Base-by-base conservation (phyloP, 2,329 filamentous ascomycete species). In the Colletotrichum neosansevieriae region DNA sequence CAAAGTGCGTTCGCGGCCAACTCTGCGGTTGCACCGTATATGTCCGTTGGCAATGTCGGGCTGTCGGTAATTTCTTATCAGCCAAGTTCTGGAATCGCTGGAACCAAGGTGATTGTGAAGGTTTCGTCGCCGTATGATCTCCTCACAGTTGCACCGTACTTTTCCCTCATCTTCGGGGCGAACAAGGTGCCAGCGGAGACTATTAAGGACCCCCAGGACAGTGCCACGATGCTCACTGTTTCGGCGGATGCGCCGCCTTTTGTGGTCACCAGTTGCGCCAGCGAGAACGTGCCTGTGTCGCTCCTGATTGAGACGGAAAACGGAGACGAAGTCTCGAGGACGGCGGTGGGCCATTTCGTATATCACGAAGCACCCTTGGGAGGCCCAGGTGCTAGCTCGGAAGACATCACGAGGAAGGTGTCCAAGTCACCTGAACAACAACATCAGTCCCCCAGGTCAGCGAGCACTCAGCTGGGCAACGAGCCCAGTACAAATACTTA, bases 101-200 rank as follows among this genome's bases (percentile, higher is more conserved):
- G 92, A 61, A 92, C 91, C 19, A 90, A 90, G 74, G 82, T 97
- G 10, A 86, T 87, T 68, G 85, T 97, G 71, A 91, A 92, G 76
- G 87, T 97, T 34, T 89, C 90, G 59, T 91, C 92, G 49, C 86
- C 90, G 69, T 93, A 92, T 80, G 91, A 97, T 75, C 81, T 97
- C 69, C 79, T 85, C 70, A 76, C 80, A 65, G 86, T 90, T 78
- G 86, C 84, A 36, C 82, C 86, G 2, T 84, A 84, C 58, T 89
- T 93, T 74, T 90, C 82, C 71, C 79, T 97, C 62, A 86, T 90
- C 53, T 97, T 97, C 79, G 94, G 93, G n/a, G 85, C 87, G n/a
- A 88, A 92, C 74, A 90, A 90, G 77, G 75, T 77, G n/a, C 84
- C 88, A 62, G 90, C 90, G 66, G 86, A 90, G 63, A 84, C 94